A percentile compares a stretch with the other conserved stretches of the same genome.
phyloP scores from a whole-genome alignment of 768 basidiomycete genomes.

The Phlebiopsis flavidoalba region DNA sequence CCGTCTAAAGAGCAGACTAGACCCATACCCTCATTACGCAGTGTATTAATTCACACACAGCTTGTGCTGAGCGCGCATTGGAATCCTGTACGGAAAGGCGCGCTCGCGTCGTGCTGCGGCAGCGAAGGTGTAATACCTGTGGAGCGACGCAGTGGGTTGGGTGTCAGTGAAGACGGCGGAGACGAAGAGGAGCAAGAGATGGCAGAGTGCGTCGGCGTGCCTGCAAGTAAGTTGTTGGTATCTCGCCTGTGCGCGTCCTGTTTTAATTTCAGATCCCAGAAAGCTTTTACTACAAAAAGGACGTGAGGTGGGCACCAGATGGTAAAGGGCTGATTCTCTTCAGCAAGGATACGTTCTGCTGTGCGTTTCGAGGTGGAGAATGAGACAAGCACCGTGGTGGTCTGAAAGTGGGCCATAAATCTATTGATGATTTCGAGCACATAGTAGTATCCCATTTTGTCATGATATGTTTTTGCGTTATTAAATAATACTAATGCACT shows the following conservation, averaged over 20 bases:
- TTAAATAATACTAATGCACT: neutral
- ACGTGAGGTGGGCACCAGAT: conserved; percentile 79
- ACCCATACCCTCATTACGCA: conserved; percentile 51
- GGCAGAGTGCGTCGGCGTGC: conserved; percentile 88
- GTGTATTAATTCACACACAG: conserved; percentile 60
- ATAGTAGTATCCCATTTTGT: too few species aligned
- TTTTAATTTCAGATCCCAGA: conserved; percentile 33
- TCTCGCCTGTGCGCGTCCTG: neutral
- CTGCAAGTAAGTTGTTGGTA: conserved; percentile 57
- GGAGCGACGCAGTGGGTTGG: conserved; percentile 82
- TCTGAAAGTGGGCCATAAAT: neutral
- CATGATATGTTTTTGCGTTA: too few species aligned
- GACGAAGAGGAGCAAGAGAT: conserved; percentile 57
- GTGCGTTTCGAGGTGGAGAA: conserved; percentile 70
- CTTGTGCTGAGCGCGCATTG: conserved; percentile 66
- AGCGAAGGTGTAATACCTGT: conserved; percentile 63
- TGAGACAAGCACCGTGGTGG: neutral
- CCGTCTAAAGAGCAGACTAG: neutral
- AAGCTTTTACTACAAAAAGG: conserved; percentile 62
- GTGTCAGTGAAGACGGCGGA: conserved; percentile 18
- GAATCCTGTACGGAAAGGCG: conserved; percentile 76
- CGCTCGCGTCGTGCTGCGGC: conserved; percentile 62
- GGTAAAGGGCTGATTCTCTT: conserved; percentile 75
- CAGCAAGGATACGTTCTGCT: conserved; percentile 79
- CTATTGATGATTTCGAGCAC: too few species aligned